Percentiles rank a stretch among this genome's conserved stretches.
Evolutionary conservation across 2,329 filamentous ascomycete genomes (phyloP).

Genomic region (Neocatenulostroma microsporum): DNA sequence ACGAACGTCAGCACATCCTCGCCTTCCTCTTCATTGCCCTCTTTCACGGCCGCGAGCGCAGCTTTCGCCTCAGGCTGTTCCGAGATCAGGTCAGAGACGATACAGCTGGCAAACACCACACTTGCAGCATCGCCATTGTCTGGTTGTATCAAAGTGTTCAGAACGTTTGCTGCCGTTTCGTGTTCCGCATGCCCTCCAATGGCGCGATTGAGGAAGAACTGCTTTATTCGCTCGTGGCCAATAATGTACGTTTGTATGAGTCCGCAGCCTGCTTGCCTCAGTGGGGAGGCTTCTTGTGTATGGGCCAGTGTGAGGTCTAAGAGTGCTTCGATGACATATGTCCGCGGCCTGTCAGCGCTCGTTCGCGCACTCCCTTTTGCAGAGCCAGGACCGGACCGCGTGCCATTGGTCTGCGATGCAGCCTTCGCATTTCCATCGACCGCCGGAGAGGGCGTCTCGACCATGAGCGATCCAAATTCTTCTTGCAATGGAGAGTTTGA

Average conservation of each 20-base stretch:
- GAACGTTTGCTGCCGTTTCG: conserved; percentile 71
- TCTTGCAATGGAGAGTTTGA: conserved; percentile 76
- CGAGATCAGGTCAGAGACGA: conserved; percentile 77
- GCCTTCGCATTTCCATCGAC: conserved; percentile 13
- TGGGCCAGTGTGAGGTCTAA: conserved; percentile 71
- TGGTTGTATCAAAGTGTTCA: conserved; percentile 69
- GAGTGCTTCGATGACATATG: conserved; percentile 90
- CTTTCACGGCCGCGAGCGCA: conserved; percentile 70
- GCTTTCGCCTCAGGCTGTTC: conserved; percentile 73
- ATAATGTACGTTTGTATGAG: conserved; percentile 90
- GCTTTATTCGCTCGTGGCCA: conserved; percentile 69
- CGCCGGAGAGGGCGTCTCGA: conserved; percentile 40
- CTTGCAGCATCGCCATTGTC: conserved; percentile 79
- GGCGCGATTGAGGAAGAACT: conserved; percentile 79
- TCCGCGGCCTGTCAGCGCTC: conserved; percentile 30
- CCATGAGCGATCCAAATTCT: conserved; percentile 77
- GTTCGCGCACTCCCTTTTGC: conserved; percentile 20
- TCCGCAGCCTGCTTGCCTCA: conserved; percentile 76
- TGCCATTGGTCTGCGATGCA: conserved; percentile 20
- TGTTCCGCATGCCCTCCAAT: conserved; percentile 83
- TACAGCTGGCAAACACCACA: conserved; percentile 79
- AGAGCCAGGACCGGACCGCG: conserved; percentile 16
- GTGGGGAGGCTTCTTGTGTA: conserved; percentile 61
- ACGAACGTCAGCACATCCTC: conserved; percentile 95
- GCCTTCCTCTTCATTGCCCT: conserved; percentile 79